phyloP scores from a whole-genome alignment of 2,329 filamentous ascomycete species.

The Claviceps humidiphila region DNA sequence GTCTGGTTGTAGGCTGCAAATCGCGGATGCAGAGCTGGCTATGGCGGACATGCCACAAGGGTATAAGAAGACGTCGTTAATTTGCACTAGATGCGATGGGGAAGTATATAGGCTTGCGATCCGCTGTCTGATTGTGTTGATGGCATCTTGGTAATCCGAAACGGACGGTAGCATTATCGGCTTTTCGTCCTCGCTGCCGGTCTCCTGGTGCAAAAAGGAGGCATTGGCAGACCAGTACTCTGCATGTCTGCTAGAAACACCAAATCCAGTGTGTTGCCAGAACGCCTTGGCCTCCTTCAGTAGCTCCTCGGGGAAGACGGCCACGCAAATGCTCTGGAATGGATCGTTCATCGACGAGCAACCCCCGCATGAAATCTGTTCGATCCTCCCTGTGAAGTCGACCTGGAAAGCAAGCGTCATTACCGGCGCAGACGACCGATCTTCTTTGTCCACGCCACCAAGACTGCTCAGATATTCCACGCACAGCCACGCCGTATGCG shows the following conservation, averaged over 20 bases:
- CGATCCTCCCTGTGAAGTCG: background rate
- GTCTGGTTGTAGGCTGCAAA: slow-evolving; percentile 2
- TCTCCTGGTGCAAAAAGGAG: slow-evolving; percentile 5
- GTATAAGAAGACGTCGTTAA: slow-evolving; percentile 33
- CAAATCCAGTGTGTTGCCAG: slow-evolving; percentile 18
- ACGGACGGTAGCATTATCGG: background rate
- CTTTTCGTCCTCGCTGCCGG: background rate
- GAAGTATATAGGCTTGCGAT: slow-evolving; percentile 12
- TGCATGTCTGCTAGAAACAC: slow-evolving; percentile 17
- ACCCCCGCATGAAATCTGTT: background rate
- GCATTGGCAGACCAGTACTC: slow-evolving; percentile 13
- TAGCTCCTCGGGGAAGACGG: slow-evolving; percentile 8
- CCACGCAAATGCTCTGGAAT: slow-evolving; percentile 8
- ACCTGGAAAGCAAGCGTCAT: background rate
- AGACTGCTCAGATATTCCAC: slow-evolving; percentile 11
- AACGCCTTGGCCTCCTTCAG: slow-evolving; percentile 14
- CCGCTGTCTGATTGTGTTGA: slow-evolving; percentile 5
- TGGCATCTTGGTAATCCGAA: slow-evolving; percentile 6
- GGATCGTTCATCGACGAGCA: background rate
- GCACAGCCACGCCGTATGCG: slow-evolving; percentile 3
- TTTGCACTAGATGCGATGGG: slow-evolving; percentile 1
- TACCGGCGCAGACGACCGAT: background rate
- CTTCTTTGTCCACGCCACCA: background rate
- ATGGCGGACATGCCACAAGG: slow-evolving; percentile 41
- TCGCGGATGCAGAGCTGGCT: slow-evolving; percentile 10